These are phyloP conservation scores for Chaetomiaceae sp. DNA, from an alignment of 2,329 filamentous ascomycete genomes.

Conservation along the genomic window DNA sequence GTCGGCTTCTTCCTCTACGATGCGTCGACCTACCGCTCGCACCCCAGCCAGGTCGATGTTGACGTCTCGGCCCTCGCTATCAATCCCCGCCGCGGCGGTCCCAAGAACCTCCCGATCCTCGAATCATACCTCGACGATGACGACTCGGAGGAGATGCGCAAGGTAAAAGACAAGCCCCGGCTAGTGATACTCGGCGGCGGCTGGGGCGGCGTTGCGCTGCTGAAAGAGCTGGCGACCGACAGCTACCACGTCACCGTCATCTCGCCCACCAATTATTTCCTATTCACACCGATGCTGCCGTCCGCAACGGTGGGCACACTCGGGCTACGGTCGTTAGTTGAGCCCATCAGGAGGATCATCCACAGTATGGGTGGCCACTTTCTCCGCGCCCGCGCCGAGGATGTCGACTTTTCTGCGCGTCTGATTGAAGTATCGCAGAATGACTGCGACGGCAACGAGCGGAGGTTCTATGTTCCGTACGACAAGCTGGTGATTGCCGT, in stretches of 20 bases:
- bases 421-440: slow-evolving; percentile 79
- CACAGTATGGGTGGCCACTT: slow-evolving; percentile 79
- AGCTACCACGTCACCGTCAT: slow-evolving; percentile 96
- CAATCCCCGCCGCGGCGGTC: slow-evolving; percentile 75
- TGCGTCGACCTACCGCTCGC: slow-evolving; percentile 80
- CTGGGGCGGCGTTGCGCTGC: slow-evolving; percentile 87
- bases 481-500: slow-evolving; percentile 94
- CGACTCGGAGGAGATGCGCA: slow-evolving; percentile 65
- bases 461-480: slow-evolving; percentile 89
- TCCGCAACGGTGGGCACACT: slow-evolving; percentile 95
- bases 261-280: slow-evolving; percentile 91
- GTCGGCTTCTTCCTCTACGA: slow-evolving; percentile 91
- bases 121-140: slow-evolving; percentile 87
- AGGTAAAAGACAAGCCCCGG: slow-evolving; percentile 81
- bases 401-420: slow-evolving; percentile 88
- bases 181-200: slow-evolving; percentile 90
- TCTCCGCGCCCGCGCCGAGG: slow-evolving; percentile 77
- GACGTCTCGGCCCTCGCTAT: slow-evolving; percentile 81
- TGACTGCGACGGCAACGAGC: slow-evolving; percentile 66
- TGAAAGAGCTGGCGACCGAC: slow-evolving; percentile 85
- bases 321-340: slow-evolving; percentile 83
- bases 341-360: slow-evolving; percentile 85
- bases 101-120: slow-evolving; percentile 90
- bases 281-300: slow-evolving; percentile 97
- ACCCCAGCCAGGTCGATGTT: slow-evolving; percentile 63